Percentiles rank a stretch among this genome's conserved stretches.
Evolutionary conservation across 257 asterid species (phyloP).

Genomic region (Plectranthus barbatus): DNA sequence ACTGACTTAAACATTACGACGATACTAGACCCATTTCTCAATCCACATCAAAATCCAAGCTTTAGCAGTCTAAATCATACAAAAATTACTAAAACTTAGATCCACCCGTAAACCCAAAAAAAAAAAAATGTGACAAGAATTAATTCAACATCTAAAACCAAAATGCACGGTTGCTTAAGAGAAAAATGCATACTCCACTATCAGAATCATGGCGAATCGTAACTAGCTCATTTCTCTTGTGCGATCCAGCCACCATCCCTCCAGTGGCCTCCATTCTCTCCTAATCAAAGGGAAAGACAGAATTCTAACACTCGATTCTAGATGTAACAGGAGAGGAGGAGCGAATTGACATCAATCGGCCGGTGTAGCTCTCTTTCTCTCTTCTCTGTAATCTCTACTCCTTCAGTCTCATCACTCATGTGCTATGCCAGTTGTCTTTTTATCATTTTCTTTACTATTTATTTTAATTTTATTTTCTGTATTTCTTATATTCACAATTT

Average conservation of each 20-base stretch:
- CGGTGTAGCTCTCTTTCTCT: constrained; percentile 15
- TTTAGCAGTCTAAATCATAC: constrained; percentile 4
- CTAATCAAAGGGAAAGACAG: background rate
- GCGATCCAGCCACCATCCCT: constrained; percentile 87
- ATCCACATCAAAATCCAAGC: constrained; percentile 27
- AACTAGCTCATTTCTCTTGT: constrained; percentile 64
- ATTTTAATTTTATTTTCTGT: constrained; percentile 10
- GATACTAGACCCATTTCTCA: background rate
- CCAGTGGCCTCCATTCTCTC: constrained; percentile 59
- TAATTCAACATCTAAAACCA: constrained; percentile 8
- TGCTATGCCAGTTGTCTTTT: constrained; percentile 15
- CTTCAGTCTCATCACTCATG: background rate
- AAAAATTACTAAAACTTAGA: constrained; percentile 19
- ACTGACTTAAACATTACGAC: background rate
- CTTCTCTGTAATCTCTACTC: background rate
- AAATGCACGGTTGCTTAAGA: constrained; percentile 4
- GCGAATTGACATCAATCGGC: constrained; percentile 7
- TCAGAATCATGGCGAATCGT: constrained; percentile 62
- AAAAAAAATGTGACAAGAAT: background rate
- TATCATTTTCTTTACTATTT: constrained; percentile 19
- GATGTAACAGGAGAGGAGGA: too few species aligned
- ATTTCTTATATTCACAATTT: background rate
- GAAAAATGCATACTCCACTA: constrained; percentile 47
- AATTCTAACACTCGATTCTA: background rate
- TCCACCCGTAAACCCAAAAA: constrained; percentile 12